Conservation (phyloP, 192 early-diverging fungal genomes). For the Dispira parvispora region DNA sequence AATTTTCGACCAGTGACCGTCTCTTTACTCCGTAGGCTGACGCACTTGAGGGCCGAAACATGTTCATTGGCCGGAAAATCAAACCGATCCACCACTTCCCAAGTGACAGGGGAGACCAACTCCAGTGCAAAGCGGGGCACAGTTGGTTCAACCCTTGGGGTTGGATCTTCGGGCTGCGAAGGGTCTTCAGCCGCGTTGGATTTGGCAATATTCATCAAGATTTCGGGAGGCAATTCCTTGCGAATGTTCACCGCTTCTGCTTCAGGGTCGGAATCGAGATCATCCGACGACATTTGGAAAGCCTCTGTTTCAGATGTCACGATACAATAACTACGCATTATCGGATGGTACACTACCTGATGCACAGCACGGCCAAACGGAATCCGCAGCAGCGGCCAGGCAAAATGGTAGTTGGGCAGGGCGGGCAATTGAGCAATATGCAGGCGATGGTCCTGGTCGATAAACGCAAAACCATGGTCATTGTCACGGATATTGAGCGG, state of each 20-base stretch:
- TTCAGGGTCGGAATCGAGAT: conserved; percentile 28
- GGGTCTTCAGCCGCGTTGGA: too few relatives aligned
- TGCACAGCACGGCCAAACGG: conserved; percentile 37
- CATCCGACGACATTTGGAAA: conserved; percentile 58
- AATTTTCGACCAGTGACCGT: conserved; percentile 69
- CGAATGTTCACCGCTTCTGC: not conserved
- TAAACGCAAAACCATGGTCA: conserved; percentile 20
- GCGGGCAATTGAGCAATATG: conserved; percentile 16
- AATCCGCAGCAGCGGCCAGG: conserved; percentile 26
- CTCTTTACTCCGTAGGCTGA: conserved; percentile 70
- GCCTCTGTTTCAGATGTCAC: conserved; percentile 44
- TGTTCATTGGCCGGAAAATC: conserved; percentile 71
- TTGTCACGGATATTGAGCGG: conserved; percentile 12
- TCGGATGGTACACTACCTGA: conserved; percentile 66
- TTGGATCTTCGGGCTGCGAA: not conserved
- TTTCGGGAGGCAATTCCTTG: too few relatives aligned
- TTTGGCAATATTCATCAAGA: too few relatives aligned
- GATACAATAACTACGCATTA: conserved; percentile 65
- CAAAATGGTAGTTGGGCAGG: conserved; percentile 21
- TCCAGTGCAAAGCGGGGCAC: conserved; percentile 54
- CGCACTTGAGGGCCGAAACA: conserved; percentile 53
- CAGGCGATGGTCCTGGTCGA: conserved; percentile 23
- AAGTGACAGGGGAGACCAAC: conserved; percentile 83
- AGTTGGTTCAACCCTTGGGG: conserved; percentile 36
- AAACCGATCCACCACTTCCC: conserved; percentile 79